Percentiles rank a stretch among this genome's conserved stretches.
These are phyloP conservation scores for Rutstroemia sp. DNA, from an alignment of 2,329 filamentous ascomycete genomes.

Conservation along the genomic window DNA sequence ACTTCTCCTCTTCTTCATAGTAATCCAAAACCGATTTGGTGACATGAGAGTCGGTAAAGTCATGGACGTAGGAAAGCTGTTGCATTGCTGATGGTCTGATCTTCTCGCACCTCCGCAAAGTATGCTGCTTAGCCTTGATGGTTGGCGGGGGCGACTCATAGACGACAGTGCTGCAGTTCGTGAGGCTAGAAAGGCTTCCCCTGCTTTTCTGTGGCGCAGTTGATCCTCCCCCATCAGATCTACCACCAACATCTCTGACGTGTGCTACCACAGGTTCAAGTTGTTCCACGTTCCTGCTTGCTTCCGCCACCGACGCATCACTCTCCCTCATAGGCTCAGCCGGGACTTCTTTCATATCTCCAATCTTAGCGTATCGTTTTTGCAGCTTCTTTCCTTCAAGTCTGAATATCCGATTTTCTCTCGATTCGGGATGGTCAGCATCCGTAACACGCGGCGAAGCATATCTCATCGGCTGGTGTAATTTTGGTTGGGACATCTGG, in stretches of 20 bases:
- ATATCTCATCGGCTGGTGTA: slow-evolving; percentile 21
- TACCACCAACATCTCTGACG: too few species aligned
- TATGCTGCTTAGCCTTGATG: not conserved
- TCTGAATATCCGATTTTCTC: not conserved
- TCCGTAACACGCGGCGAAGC: slow-evolving; percentile 4
- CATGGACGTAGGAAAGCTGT: slow-evolving; percentile 21
- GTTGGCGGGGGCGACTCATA: not conserved
- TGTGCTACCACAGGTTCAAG: too few species aligned
- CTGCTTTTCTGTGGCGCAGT: not conserved
- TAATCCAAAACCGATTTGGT: slow-evolving; percentile 21
- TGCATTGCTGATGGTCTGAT: slow-evolving; percentile 5
- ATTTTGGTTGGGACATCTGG: slow-evolving; percentile 1
- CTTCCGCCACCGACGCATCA: too few species aligned
- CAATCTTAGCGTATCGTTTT: not conserved
- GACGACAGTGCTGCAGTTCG: not conserved
- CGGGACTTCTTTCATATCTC: not conserved
- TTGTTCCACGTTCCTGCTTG: too few species aligned
- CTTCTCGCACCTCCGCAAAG: not conserved
- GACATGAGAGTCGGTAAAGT: slow-evolving; percentile 20
- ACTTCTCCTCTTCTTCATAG: slow-evolving; percentile 18
- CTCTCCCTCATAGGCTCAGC: not conserved
- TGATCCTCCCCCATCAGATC: not conserved
- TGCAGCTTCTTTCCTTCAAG: not conserved
- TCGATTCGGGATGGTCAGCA: not conserved
- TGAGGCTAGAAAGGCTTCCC: not conserved